Evolutionary conservation across 352 stramenopile species (phyloP).

Genomic region (Phytophthora ohioensis): DNA sequence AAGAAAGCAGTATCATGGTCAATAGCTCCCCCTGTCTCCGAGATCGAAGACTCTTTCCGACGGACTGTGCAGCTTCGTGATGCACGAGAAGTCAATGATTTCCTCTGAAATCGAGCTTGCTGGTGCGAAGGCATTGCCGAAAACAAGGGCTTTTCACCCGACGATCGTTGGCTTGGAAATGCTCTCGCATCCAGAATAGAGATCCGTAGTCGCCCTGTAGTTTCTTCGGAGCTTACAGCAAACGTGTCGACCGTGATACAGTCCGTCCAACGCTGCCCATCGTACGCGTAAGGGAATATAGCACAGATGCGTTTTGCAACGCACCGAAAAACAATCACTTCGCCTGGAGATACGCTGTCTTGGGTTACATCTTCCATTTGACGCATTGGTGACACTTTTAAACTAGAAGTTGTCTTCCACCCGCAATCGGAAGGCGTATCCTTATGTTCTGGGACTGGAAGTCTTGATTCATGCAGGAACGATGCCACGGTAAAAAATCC

Average conservation of each 20-base stretch:
- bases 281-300: slow-evolving; percentile 53
- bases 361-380: slow-evolving; percentile 47
- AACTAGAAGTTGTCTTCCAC: slow-evolving; percentile 17
- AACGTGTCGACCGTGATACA: slow-evolving; percentile 71
- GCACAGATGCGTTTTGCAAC: slow-evolving; percentile 65
- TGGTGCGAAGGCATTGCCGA: slow-evolving; percentile 11
- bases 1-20: slow-evolving; percentile 49
- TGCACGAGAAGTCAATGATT: slow-evolving; percentile 27
- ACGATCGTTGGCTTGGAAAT: slow-evolving; percentile 31
- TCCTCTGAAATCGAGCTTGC: slow-evolving; percentile 12
- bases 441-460: neutral
- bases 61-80: slow-evolving; percentile 5
- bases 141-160: slow-evolving; percentile 10
- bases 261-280: slow-evolving; percentile 45
- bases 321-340: slow-evolving; percentile 70
- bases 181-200: slow-evolving; percentile 48
- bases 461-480: slow-evolving; percentile 41
- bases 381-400: slow-evolving; percentile 49
- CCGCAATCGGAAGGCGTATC: neutral
- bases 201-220: slow-evolving; percentile 61
- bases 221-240: slow-evolving; percentile 69
- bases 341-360: slow-evolving; percentile 45
- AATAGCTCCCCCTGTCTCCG: neutral
- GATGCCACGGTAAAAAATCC: slow-evolving; percentile 50
- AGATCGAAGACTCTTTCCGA: neutral